Evolutionary conservation across 1,284 basidiomycete genomes (phyloP).

Genomic region (Microbotryum intermedium): DNA sequence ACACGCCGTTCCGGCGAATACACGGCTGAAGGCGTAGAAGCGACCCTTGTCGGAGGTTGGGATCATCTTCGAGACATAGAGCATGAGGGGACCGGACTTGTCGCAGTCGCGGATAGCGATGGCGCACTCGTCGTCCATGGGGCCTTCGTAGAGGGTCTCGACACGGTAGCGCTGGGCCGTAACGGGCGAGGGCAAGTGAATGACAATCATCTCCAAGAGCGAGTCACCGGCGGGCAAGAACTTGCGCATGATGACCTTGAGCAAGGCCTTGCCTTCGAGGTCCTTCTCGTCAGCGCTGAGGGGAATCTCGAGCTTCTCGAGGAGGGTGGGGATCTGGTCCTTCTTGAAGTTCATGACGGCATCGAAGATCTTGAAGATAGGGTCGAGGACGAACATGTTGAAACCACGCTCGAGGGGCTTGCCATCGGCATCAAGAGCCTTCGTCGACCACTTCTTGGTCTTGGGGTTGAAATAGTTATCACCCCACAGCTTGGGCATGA

Average conservation of each 20-base stretch:
- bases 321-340: conserved; percentile 71
- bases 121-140: conserved; percentile 98
- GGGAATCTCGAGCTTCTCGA: conserved; percentile 95
- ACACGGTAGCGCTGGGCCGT: conserved; percentile 98
- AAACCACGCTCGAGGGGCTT: conserved; percentile 61
- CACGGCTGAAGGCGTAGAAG: conserved; percentile 99
- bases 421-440: conserved; percentile 66
- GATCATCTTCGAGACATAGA: conserved; percentile 99
- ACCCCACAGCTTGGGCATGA: conserved; percentile 92
- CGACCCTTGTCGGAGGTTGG: conserved; percentile 99
- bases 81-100: conserved; percentile 90
- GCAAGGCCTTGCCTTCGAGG: conserved; percentile 89
- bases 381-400: conserved; percentile 86
- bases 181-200: conserved; percentile 90
- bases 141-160: conserved; percentile 98
- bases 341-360: conserved; percentile 99
- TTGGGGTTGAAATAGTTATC: conserved; percentile 99
- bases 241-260: conserved; percentile 99
- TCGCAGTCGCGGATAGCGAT: conserved; percentile 99
- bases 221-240: conserved; percentile 99
- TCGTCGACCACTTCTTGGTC: conserved; percentile 94
- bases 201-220: conserved; percentile 99
- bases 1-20: conserved; percentile 95
- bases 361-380: conserved; percentile 98
- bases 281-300: conserved; percentile 86